Evolutionary conservation across 1,284 basidiomycete genomes (phyloP).

Genomic region (Schizopora paradoxa): DNA sequence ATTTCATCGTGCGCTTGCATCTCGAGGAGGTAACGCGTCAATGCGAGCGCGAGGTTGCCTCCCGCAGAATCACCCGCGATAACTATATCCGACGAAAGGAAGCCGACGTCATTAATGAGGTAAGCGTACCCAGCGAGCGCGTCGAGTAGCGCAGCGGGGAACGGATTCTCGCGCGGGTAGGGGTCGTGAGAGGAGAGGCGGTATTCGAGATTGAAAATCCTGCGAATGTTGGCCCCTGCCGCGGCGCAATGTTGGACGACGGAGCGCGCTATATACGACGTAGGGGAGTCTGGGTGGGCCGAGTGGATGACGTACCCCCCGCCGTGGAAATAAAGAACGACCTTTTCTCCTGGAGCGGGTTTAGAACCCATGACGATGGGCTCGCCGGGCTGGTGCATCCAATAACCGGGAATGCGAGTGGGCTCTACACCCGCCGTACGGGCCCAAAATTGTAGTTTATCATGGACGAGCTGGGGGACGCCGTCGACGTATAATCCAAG

Average conservation of each 20-base stretch:
- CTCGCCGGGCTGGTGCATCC: slow-evolving; percentile 40
- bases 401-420: slow-evolving; percentile 49
- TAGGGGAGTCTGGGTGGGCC: slow-evolving; percentile 38
- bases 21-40: slow-evolving; percentile 29
- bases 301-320: slow-evolving; percentile 39
- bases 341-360: slow-evolving; percentile 43
- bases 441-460: slow-evolving; percentile 41
- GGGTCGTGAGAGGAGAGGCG: slow-evolving; percentile 26
- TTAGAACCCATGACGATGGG: slow-evolving; percentile 31
- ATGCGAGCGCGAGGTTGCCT: slow-evolving; percentile 43
- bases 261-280: slow-evolving; percentile 22
- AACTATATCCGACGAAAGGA: slow-evolving; percentile 40
- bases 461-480: slow-evolving; percentile 49
- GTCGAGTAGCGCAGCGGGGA: slow-evolving; percentile 46
- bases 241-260: slow-evolving; percentile 20
- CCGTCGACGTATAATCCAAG: slow-evolving; percentile 38
- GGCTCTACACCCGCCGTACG: slow-evolving; percentile 36
- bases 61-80: slow-evolving; percentile 53
- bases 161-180: slow-evolving; percentile 29
- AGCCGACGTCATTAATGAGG: slow-evolving; percentile 34
- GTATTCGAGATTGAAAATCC: slow-evolving; percentile 32
- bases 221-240: slow-evolving; percentile 27
- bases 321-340: slow-evolving; percentile 48
- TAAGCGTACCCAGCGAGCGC: slow-evolving; percentile 41
- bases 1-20: slow-evolving; percentile 26